Base-by-base conservation (phyloP, 257 asterid species). In the Paraleonurus japonicus region DNA sequence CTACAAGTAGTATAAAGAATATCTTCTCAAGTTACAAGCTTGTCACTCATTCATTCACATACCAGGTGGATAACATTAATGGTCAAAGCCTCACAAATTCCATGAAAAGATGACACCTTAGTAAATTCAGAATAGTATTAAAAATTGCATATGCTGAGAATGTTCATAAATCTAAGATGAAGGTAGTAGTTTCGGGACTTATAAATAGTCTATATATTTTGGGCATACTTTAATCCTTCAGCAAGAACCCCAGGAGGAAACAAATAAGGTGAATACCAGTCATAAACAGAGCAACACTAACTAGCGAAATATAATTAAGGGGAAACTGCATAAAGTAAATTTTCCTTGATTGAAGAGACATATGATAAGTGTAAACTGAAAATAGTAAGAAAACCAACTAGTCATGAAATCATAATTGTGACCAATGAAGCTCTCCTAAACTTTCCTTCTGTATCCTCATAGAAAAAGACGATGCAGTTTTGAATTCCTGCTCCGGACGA, bases 1-100 rank as follows among this genome's bases (percentile, higher is more conserved):
- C 98, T 93, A 78, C 78, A 79, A 2, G 19, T 41, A 48, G 45
- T 22, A 74, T 4, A 67, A 23, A 27, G 10, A 26, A 22, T 50
- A 33, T 24, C 8, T 15, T 28, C 61, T 47, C 17, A 57, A 16
- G 16, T 22, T 8, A 47, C 32, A 71, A 24, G 37, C 22, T 71
- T 1, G 39, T 5, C 17, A 6, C 54, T 24, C 33, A 50, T 26
- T 20, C 61, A 73, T 57, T 20, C 61, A 73, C 43, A 43, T 4
- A 58, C 24, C 1, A 27, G 60, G 64, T 33, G 28, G 48, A 43
- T 48, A 58, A 59, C 8, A 59, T 1, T 26, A 27, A 54, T 7
- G 7, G 32, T 20, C 26, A 30, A 72, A 30, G 45, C 12, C 39
- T n/a, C 39, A 26, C 1, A 11, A 5, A 50, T 26, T 39, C 24